Conservation (phyloP, 257 asterid genomes). For the Eucommia ulmoides region DNA sequence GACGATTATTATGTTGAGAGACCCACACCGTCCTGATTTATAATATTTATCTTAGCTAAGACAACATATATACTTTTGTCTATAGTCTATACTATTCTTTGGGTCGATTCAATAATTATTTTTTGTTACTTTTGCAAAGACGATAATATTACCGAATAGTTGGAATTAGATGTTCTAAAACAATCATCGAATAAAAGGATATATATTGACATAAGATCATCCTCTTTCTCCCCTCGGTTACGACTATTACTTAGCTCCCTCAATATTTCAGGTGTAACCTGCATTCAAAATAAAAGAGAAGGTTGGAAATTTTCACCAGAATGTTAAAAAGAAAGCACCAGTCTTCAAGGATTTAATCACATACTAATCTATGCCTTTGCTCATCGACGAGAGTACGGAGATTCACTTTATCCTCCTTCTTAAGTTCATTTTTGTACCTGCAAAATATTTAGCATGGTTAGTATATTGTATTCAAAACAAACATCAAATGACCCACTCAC, state of each 20-base stretch:
- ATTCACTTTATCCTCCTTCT: conserved; percentile 63
- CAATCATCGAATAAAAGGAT: conserved; percentile 33
- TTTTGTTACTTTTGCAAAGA: too few relatives aligned
- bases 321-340: too few relatives aligned
- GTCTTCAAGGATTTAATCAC: conserved; percentile 10
- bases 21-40: neutral
- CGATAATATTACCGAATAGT: too few relatives aligned
- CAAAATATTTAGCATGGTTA: neutral
- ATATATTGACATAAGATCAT: conserved; percentile 60
- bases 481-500: too few relatives aligned
- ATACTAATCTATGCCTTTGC: conserved; percentile 77
- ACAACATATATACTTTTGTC: neutral
- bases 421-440: conserved; percentile 86
- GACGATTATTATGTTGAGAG: too few relatives aligned
- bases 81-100: neutral
- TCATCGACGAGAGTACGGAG: conserved; percentile 49
- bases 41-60: neutral
- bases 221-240: conserved; percentile 87
- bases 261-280: conserved; percentile 89
- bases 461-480: too few relatives aligned
- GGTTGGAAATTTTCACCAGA: too few relatives aligned
- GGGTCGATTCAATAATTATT: neutral
- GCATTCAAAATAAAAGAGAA: conserved; percentile 18
- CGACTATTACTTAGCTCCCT: conserved; percentile 83
- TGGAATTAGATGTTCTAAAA: too few relatives aligned